These are phyloP conservation scores for Trametes sp. DNA, from an alignment of 1,284 basidiomycete species.

Conservation along the genomic window DNA sequence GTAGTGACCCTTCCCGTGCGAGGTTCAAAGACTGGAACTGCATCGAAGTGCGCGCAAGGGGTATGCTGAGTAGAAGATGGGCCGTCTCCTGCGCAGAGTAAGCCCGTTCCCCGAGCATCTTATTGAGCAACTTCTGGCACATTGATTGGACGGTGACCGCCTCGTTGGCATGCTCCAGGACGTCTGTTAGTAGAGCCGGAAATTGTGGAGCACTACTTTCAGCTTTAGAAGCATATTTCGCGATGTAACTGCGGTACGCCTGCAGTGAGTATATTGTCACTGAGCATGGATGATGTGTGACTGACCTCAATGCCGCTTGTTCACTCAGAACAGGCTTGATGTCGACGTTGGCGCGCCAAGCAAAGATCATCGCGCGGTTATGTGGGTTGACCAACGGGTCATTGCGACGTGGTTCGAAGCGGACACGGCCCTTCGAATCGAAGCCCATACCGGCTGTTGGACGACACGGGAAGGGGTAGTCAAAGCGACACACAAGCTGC, in stretches of 20 bases:
- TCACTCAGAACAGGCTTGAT: constrained; percentile 9
- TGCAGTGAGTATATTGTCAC: background rate
- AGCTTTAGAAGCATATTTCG: constrained; percentile 6
- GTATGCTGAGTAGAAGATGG: constrained; percentile 30
- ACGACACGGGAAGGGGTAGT: background rate
- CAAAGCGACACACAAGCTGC: background rate
- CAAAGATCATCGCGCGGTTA: constrained; percentile 6
- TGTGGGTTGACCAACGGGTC: constrained; percentile 4
- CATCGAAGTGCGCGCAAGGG: constrained; percentile 25
- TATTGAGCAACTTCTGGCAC: constrained; percentile 34
- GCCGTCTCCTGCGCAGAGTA: constrained; percentile 34
- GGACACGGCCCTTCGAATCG: constrained; percentile 2
- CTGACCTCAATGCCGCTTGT: constrained; percentile 6
- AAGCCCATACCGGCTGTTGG: background rate
- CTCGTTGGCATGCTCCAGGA: background rate
- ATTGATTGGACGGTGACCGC: background rate
- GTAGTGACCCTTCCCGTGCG: background rate
- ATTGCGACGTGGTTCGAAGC: constrained; percentile 6
- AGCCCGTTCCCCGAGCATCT: constrained; percentile 32
- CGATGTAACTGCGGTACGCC: background rate
- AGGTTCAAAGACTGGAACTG: constrained; percentile 4
- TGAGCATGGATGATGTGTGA: background rate
- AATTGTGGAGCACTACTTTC: constrained; percentile 3
- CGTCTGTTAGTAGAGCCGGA: background rate
- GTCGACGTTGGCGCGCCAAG: constrained; percentile 3